Evolutionary conservation across 2,329 filamentous ascomycete species (phyloP).

Genomic region (Sporothrix brunneoviolacea): DNA sequence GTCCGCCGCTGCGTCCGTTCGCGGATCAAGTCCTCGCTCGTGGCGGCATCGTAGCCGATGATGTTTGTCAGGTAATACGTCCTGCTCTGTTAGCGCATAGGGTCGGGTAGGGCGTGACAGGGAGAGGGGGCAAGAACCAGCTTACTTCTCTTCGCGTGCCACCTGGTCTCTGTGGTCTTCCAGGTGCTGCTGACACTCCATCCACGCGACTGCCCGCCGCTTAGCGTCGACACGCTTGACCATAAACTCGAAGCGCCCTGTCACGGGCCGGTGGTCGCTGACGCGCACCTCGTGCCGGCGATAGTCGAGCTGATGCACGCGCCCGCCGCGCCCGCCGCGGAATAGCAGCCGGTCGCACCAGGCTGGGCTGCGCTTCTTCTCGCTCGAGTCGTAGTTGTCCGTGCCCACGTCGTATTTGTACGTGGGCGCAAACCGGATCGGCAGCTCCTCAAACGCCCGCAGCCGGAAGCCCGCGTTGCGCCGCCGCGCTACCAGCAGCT

Average conservation of each 20-base stretch:
- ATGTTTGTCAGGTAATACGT: conserved; percentile 44
- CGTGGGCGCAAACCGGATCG: conserved; percentile 87
- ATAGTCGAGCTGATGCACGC: conserved; percentile 84
- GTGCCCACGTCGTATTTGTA: conserved; percentile 99
- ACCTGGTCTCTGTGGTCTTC: conserved; percentile 63
- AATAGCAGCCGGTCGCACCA: conserved; percentile 97
- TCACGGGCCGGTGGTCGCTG: conserved; percentile 90
- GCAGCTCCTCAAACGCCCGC: conserved; percentile 81
- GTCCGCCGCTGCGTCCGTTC: conserved; percentile 30
- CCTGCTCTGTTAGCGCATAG: conserved; percentile 31
- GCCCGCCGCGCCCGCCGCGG: conserved; percentile 54
- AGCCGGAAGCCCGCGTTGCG: conserved; percentile 87
- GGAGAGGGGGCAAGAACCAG: conserved; percentile 40
- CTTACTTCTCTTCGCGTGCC: conserved; percentile 77
- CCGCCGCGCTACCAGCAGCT: conserved; percentile 79
- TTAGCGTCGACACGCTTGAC: conserved; percentile 74
- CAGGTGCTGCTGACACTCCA: conserved; percentile 68
- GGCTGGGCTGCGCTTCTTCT: conserved; percentile 88
- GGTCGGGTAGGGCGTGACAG: no score
- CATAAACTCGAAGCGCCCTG: conserved; percentile 71
- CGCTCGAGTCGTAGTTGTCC: conserved; percentile 86
- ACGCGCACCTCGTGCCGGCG: conserved; percentile 80
- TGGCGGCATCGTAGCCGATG: conserved; percentile 49
- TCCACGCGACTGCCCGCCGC: conserved; percentile 60
- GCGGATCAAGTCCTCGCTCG: conserved; percentile 40